A percentile compares a stretch with the other conserved stretches of the same genome.
Conservation (phyloP, 441 rosid genomes). For the Gossypium laxum region DNA sequence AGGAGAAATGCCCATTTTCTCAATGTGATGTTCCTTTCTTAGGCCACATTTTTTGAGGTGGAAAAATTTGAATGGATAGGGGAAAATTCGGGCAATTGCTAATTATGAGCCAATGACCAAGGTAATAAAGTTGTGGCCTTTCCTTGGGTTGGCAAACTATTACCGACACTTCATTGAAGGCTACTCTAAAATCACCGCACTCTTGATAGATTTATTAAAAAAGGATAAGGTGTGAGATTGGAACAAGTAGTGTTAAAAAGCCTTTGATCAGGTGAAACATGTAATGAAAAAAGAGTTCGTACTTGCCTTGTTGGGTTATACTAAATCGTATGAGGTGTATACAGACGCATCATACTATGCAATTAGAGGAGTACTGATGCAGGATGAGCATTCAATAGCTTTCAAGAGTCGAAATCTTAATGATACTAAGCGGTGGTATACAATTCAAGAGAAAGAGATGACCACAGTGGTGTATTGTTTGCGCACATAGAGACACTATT, state of each 20-base stretch:
- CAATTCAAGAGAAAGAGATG: background rate
- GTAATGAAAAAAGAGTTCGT: background rate
- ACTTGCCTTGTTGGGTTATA: background rate
- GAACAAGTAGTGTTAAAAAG: background rate
- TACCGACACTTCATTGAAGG: background rate
- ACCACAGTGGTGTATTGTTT: background rate
- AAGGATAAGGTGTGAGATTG: background rate
- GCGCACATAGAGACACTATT: background rate
- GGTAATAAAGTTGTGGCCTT: background rate
- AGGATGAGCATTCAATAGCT: background rate
- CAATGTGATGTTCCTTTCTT: background rate
- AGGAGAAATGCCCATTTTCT: background rate
- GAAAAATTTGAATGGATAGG: background rate
- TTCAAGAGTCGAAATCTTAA: background rate
- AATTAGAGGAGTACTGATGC: background rate
- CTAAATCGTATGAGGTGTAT: background rate
- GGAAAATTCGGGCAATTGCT: background rate
- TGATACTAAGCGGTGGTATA: background rate
- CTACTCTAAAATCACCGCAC: background rate
- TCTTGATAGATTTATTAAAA: background rate
- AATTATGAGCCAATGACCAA: background rate
- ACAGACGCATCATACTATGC: background rate
- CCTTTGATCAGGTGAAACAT: background rate
- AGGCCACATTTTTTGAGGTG: background rate
- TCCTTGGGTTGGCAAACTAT: background rate